A percentile compares a stretch with the other conserved stretches of the same genome.
Conservation (phyloP, 345 rosid genomes). For the Moricandia arvensis region DNA sequence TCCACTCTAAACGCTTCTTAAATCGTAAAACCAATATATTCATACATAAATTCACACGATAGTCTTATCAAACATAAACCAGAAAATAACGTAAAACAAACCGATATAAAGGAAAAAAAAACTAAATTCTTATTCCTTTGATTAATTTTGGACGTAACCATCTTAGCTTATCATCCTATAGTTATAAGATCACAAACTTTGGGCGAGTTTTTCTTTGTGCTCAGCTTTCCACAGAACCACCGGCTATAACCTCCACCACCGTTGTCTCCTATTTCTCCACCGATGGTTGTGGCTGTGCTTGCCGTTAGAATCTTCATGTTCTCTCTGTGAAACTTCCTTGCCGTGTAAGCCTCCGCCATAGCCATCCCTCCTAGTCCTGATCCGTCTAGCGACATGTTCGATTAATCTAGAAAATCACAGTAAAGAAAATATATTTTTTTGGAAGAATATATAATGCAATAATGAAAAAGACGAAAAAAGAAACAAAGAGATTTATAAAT, state of each 20-base stretch:
- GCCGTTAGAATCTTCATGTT: constrained; percentile 18
- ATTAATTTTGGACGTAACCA: background rate
- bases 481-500: constrained; percentile 10
- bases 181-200: constrained; percentile 34
- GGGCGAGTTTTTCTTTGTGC: constrained; percentile 33
- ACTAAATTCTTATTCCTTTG: no score
- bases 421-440: background rate
- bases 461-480: constrained; percentile 16
- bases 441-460: background rate
- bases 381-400: constrained; percentile 32
- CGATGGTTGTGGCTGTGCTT: constrained; percentile 12
- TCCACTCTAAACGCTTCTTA: background rate
- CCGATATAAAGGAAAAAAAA: no score
- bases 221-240: constrained; percentile 32
- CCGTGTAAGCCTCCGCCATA: constrained; percentile 26
- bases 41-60: background rate
- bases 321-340: constrained; percentile 35
- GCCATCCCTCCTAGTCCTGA: constrained; percentile 30
- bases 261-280: constrained; percentile 22
- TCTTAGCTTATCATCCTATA: constrained; percentile 23
- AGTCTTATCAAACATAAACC: background rate
- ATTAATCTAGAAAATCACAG: constrained; percentile 13
- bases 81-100: no score
- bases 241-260: constrained; percentile 25
- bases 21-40: background rate